Base-by-base conservation (phyloP, 169 alveolate genomes). In the Babesia divergens region DNA sequence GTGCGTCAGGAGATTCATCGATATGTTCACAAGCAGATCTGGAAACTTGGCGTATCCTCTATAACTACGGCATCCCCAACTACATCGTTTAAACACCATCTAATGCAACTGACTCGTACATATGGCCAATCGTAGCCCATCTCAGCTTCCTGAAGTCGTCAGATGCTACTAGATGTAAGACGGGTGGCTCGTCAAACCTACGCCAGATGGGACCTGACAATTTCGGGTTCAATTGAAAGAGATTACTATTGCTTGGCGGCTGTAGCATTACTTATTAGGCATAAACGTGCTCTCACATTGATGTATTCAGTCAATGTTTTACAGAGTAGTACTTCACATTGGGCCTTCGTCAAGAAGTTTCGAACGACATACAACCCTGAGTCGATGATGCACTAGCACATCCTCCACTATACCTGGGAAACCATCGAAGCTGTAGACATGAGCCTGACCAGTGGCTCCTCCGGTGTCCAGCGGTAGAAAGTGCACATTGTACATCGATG, bases 181-280 rank as follows among this genome's bases (percentile, higher is more conserved):
- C 16, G 47, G 18, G 1, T 24, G 37, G 6, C 11, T 0, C 20
- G 29, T 8, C 8, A 22, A 62, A 60, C 76, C 13, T 9, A 31
- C 76, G 84, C 88, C 88, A 77, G 6, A 80, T 34, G 3, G 77
- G 77, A 31, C 65, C 32, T 20, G 74, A 14, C 32, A 69, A 34
- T 32, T 53, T 50, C 11, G 71, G 44, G 49, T 80, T 65, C 55
- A 37, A 35, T 35, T 49, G 58, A 34, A 26, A 52, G 7, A 80
- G 52, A 64, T 80, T 80, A 56, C 84, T 80, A 56, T 69, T 80
- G 76, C 34, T 80, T 16, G 88, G 88, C 4, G 88, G 88, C 87
- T 79, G 72, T 18, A 42, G 2, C 22, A 3, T 20, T 11, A 26
- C 14, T 65, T n/a, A 49, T 32, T 26, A 28, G 11, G 24, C 31